Conservation (phyloP, 192 early-diverging fungal genomes). For the Backusella mclennaniae region DNA sequence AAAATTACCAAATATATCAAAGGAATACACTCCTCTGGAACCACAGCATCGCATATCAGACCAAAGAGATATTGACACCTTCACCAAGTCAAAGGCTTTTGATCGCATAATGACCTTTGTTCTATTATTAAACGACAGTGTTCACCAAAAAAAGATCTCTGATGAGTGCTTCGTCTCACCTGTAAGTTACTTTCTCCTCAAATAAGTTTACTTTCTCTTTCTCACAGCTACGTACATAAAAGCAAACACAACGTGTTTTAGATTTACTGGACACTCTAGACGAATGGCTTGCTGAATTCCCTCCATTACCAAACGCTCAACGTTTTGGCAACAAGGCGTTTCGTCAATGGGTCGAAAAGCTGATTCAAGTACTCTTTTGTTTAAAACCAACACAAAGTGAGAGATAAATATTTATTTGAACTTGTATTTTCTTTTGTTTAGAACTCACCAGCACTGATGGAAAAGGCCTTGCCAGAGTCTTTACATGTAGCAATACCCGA, state of each 20-base stretch:
- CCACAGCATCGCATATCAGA: slow-evolving; percentile 61
- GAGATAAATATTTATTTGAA: background rate
- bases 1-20: slow-evolving; percentile 12
- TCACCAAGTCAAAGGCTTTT: slow-evolving; percentile 67
- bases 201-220: background rate
- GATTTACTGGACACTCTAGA: slow-evolving; percentile 65
- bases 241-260: slow-evolving; percentile 52
- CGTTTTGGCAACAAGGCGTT: slow-evolving; percentile 95
- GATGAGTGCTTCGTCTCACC: slow-evolving; percentile 56
- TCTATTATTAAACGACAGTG: slow-evolving; percentile 68
- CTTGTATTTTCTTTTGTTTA: slow-evolving; percentile 25
- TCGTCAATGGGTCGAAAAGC: slow-evolving; percentile 65
- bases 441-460: slow-evolving; percentile 31
- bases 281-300: slow-evolving; percentile 73
- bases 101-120: slow-evolving; percentile 70
- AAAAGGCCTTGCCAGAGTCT: slow-evolving; percentile 30
- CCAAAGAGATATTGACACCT: slow-evolving; percentile 54
- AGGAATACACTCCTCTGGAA: slow-evolving; percentile 36
- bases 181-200: slow-evolving; percentile 29
- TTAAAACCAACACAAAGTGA: background rate
- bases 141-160: slow-evolving; percentile 59
- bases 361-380: slow-evolving; percentile 42
- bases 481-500: slow-evolving; percentile 62
- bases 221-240: background rate
- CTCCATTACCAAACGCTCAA: slow-evolving; percentile 67